Base-by-base conservation (phyloP, 305 asterid species). In the Fraxinus ornus region DNA sequence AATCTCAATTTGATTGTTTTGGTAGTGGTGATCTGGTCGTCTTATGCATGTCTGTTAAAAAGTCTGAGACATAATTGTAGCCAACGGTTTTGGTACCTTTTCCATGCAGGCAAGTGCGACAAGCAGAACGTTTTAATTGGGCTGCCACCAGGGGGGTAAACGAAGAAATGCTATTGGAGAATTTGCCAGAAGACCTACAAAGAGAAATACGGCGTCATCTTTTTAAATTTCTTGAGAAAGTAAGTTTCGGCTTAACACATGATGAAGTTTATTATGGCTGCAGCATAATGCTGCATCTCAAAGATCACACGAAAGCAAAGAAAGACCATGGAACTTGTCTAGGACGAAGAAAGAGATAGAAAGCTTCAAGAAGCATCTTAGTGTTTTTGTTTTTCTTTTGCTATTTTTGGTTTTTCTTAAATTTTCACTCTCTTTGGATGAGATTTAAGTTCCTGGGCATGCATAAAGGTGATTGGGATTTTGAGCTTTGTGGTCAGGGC, bases 181-280 rank as follows among this genome's bases (percentile, higher is more conserved):
- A 91, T 82, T 91, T 95, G 55, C 98, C 98, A 13, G 98, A 93
- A 87, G 97, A 95, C 82, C 93, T 93, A 75, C 97, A 93, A 86
- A 87, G 94, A 85, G 95, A 88, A 32, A 93, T 95, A 83, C 79
- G 98, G 83, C 90, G 93, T 19, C 98, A 95, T 90, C 98, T 95
- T 55, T 93, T 92, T 85, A 90, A 92, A 78, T 91, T 91, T 77
- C 83, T 92, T 81, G 89, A 93, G 88, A 93, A 89, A 85, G 98
- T 95, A 85, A 89, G 95, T 78, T 81, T 64, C 73, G 8, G 36
- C 75, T 30, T 13, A 71, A 5, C 3, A 64, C 10, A 0, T 5
- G 37, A 26, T 5, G 19, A 68, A 68, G 75, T 70, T 68, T 70
- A 30, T 70, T 1, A 13, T 70, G 22, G 75, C 39, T 28, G 39